Evolutionary conservation across 306 rosid genomes (phyloP), one percentile per base, ranked within the genome.

Genomic region (Citrullus amarus): DNA sequence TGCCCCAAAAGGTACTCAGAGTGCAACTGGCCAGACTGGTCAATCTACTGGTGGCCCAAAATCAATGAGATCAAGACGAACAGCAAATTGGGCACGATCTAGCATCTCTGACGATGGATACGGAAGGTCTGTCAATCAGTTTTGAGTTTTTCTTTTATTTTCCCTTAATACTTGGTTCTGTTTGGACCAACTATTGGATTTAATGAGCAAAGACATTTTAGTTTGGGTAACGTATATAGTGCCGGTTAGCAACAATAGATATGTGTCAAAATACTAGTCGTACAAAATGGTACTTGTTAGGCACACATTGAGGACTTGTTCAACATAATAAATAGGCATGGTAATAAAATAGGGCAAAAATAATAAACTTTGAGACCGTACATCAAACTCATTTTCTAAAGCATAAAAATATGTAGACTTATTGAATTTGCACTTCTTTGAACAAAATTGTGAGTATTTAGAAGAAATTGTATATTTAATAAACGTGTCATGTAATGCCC

Each of bases 11-110:
- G 75, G 13, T 69, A 59, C 53, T 76, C 85, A 75, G 67, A 81
- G 75, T 17, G 44, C 84, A 76, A 76, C 84, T 57, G 3, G 80
- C 28, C 84, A 46, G 62, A 28, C 87, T 55, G 63, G 83, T 82
- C 87, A 86, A 48, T 53, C 91, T 11, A 55, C 86, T 62, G 88
- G 86, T 78, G 89, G 86, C 74, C 93, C 95, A 58, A 86, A 84
- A 79, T 89, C 97, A 8, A 85, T 84, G 78, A 92, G 89, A 88
- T 90, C 97, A 63, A 88, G 93, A 85, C 89, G 98, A 69, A 95
- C 98, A 5, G 93, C 93, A 78, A 95, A 95, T 70, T 95, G 97
- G 98, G 97, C 88, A 44, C 82, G 87, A 12, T 7, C 87, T 71
- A 86, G 88, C 53, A 38, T 41, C 58, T 91, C 98, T 3, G 98